These are phyloP conservation scores for Solanum phureja DNA, from an alignment of 257 asterid genomes.

Conservation along the genomic window DNA sequence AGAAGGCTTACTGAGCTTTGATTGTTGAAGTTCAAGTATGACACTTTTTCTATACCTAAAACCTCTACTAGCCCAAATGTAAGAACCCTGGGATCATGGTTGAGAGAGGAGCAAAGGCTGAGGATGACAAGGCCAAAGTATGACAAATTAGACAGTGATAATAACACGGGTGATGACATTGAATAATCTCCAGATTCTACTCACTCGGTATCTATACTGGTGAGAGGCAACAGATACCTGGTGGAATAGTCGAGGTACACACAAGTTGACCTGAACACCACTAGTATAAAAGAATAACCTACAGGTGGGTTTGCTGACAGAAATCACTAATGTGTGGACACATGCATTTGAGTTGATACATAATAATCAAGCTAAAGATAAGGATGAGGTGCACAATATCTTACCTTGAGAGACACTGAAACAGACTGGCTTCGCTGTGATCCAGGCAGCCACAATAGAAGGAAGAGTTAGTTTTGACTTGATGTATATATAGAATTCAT, in stretches of 20 bases:
- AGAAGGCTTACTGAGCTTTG: constrained; percentile 52
- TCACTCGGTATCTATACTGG: not conserved
- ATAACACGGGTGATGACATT: constrained; percentile 69
- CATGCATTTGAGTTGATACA: constrained; percentile 66
- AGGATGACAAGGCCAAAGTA: constrained; percentile 54
- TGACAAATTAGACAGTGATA: constrained; percentile 42
- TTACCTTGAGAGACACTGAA: constrained; percentile 20
- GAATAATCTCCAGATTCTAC: not conserved
- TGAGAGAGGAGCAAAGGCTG: constrained; percentile 40
- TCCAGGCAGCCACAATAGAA: not conserved
- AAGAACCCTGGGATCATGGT: constrained; percentile 33
- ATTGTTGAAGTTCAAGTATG: constrained; percentile 50
- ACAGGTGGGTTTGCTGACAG: constrained; percentile 35
- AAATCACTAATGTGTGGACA: constrained; percentile 59
- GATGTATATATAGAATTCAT: not conserved
- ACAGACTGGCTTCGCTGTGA: not conserved
- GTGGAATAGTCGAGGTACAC: not conserved
- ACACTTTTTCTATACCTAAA: constrained; percentile 13
- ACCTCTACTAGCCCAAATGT: constrained; percentile 13
- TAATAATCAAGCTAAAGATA: constrained; percentile 43
- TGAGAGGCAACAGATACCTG: not conserved
- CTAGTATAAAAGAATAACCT: constrained; percentile 28
- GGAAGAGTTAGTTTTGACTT: not conserved
- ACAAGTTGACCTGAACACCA: not conserved
- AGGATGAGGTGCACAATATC: constrained; percentile 35